Percentiles rank a stretch among this genome's conserved stretches.
Conservation (phyloP, 2,329 filamentous ascomycete species). For the Eurotiales sp. region DNA sequence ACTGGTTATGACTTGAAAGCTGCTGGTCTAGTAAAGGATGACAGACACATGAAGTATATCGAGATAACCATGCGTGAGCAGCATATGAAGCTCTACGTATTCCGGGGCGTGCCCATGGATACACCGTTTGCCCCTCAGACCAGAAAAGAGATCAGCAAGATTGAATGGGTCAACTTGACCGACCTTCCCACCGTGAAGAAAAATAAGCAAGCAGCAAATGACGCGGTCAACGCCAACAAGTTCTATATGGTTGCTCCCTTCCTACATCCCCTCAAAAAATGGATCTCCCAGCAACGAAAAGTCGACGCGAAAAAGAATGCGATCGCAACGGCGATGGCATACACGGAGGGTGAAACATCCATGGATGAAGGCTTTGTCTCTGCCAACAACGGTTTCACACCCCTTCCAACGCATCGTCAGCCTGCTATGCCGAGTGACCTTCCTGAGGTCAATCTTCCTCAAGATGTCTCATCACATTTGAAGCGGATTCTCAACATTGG, state of each 20-base stretch:
- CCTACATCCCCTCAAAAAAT: slow-evolving; percentile 77
- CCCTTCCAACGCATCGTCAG: slow-evolving; percentile 19
- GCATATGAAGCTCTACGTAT: slow-evolving; percentile 88
- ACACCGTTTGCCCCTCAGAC: slow-evolving; percentile 86
- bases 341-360: slow-evolving; percentile 49
- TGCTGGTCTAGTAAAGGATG: slow-evolving; percentile 70
- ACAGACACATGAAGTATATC: slow-evolving; percentile 74
- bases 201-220: slow-evolving; percentile 57
- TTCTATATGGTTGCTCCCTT: slow-evolving; percentile 99
- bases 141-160: slow-evolving; percentile 95
- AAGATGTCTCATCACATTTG: slow-evolving; percentile 50
- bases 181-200: slow-evolving; percentile 80
- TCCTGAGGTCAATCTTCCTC: slow-evolving; percentile 34
- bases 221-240: slow-evolving; percentile 68
- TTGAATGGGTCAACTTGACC: slow-evolving; percentile 87
- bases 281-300: slow-evolving; percentile 82
- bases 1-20: slow-evolving; percentile 80
- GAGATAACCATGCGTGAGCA: slow-evolving; percentile 89
- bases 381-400: slow-evolving; percentile 20
- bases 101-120: slow-evolving; percentile 81
- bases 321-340: slow-evolving; percentile 40
- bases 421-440: slow-evolving; percentile 34
- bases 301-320: slow-evolving; percentile 54
- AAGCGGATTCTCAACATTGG: slow-evolving; percentile 47
- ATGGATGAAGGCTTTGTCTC: slow-evolving; percentile 53